A percentile compares a stretch with the other conserved stretches of the same genome.
Evolutionary conservation across 441 rosid species (phyloP).

Genomic region (Adansonia gregorii): DNA sequence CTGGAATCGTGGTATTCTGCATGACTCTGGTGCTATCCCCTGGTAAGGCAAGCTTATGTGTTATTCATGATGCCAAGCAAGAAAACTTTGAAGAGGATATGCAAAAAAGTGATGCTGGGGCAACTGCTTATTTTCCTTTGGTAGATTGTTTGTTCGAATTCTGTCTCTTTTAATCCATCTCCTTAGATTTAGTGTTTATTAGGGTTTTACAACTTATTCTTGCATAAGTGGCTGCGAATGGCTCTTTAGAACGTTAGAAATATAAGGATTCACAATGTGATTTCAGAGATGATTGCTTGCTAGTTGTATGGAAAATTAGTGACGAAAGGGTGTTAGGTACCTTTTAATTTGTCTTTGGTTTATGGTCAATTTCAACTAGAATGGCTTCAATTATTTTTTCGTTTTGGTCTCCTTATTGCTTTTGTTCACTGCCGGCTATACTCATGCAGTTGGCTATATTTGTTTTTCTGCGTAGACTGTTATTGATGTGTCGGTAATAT

Average conservation of each 20-base stretch:
- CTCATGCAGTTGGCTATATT: not conserved
- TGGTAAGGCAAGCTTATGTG: not conserved
- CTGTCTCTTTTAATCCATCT: slow-evolving; percentile 10
- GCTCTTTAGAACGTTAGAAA: not conserved
- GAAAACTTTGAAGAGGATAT: not conserved
- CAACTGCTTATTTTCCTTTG: not conserved
- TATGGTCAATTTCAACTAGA: not conserved
- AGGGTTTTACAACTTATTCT: not conserved
- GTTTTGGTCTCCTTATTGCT: not conserved
- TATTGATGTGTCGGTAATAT: not conserved
- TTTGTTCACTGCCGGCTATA: not conserved
- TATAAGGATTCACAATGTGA: not conserved
- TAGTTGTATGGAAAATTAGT: not conserved
- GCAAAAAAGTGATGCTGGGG: not conserved
- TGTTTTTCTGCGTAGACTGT: not conserved
- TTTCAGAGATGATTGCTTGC: not conserved
- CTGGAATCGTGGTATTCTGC: not conserved
- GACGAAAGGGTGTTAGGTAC: not conserved
- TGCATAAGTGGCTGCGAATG: slow-evolving; percentile 12
- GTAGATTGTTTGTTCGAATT: not conserved
- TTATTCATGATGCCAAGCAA: not conserved
- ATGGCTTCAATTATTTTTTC: not conserved
- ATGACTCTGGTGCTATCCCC: slow-evolving; percentile 6
- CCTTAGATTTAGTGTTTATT: not conserved
- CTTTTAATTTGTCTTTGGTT: not conserved